Evolutionary conservation across 2,329 filamentous ascomycete species (phyloP), one percentile per base, ranked within the genome.

Genomic region (Diaporthe caulivora): DNA sequence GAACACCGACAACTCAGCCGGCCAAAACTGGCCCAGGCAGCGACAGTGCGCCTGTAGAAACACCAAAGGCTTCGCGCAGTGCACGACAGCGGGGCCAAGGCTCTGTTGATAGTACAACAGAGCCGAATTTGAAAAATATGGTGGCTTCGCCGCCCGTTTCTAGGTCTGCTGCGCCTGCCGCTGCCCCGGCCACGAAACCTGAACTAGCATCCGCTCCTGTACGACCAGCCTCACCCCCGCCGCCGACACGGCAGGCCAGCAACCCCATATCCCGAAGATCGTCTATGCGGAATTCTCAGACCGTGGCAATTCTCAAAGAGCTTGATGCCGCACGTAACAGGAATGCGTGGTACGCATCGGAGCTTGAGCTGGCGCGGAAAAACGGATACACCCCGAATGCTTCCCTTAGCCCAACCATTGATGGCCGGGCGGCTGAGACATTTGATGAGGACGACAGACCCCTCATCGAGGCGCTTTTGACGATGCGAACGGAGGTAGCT

Each of bases 331-430:
- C 92, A 4, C 94, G 94, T 79, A 97, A 93, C 79, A 91, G 94
- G 68, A 98, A 98, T 83, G 96, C 96, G 0, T 99, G 97, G 97
- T 98, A 97, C 82, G 95, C 95, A 10, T 98, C 96, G 0, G 97
- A 99, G 83, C 87, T 99, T 58, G 95, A 97, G 73, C 86, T 99
- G 76, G 97, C 97, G 9, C 92, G 94, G 65, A 98, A 98, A 83
- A 91, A 94, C 53, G 97, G 97, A 7, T 99, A 98, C 79, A 88
- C 91, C 9, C 90, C 94, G 21, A 95, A 90, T 75, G 86, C 91
- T 3, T 91, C 92, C 1, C 89, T 91, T 34, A 94, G 90, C 79
- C 92, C 94, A 18, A 87, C 91, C 0, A 86, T 98, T 31, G 96
- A 98, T 76, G 92, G 93, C 77, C 91, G 93, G 74, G 88, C 89